phyloP scores from a whole-genome alignment of 1,284 basidiomycete species.

The Kwoniella shivajii region DNA sequence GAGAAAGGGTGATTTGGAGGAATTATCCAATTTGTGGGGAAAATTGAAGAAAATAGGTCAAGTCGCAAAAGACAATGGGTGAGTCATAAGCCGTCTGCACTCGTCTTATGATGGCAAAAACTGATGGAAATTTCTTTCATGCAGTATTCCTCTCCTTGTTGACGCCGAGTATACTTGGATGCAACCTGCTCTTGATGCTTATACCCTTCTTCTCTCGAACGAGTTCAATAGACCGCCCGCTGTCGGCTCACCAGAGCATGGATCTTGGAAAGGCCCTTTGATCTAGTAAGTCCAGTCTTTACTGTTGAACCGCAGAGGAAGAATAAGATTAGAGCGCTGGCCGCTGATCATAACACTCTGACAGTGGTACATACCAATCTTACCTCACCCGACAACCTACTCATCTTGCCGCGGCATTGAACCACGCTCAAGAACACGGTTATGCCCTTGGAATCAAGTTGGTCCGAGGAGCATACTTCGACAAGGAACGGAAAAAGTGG shows the following conservation, averaged over 20 bases:
- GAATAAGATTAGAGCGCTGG: background rate
- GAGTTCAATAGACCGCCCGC: slow-evolving; percentile 65
- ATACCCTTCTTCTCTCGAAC: slow-evolving; percentile 71
- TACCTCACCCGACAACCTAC: slow-evolving; percentile 68
- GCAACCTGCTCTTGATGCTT: slow-evolving; percentile 78
- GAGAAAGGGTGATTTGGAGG: slow-evolving; percentile 59
- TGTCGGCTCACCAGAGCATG: slow-evolving; percentile 9
- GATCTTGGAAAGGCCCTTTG: slow-evolving; percentile 38
- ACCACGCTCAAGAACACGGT: slow-evolving; percentile 67
- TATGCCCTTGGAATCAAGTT: slow-evolving; percentile 91
- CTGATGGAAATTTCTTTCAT: background rate
- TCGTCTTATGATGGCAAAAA: background rate
- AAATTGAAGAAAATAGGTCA: slow-evolving; percentile 65
- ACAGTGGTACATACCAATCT: slow-evolving; percentile 76
- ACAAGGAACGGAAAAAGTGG: slow-evolving; percentile 63
- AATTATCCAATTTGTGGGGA: slow-evolving; percentile 63
- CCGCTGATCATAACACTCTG: background rate
- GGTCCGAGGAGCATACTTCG: slow-evolving; percentile 91
- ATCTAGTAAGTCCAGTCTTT: slow-evolving; percentile 34
- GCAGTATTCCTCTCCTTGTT: slow-evolving; percentile 62
- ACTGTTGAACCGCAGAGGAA: background rate
- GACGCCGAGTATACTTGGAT: slow-evolving; percentile 83
- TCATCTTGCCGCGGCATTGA: slow-evolving; percentile 68
- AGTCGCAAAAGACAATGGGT: slow-evolving; percentile 60
- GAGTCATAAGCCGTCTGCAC: slow-evolving; percentile 14